Evolutionary conservation across 2,329 filamentous ascomycete species (phyloP), one percentile per base, ranked within the genome.

Genomic region (Aureobasidium lini): DNA sequence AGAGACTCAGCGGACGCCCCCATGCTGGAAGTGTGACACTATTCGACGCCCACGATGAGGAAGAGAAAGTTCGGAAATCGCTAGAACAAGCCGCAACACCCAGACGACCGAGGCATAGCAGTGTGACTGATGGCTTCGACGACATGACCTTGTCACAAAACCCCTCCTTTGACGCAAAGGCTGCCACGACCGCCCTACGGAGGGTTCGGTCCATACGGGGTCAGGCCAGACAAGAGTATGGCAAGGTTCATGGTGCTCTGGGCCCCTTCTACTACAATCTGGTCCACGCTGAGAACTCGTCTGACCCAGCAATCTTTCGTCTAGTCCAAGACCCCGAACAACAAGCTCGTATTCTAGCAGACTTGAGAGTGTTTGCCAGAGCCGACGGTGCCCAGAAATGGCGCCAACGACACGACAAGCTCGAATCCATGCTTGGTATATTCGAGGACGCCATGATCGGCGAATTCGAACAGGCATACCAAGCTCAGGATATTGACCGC

Each of bases 391-490:
- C 89, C 0, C 77, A 87, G 60, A 92, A 90, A 1, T 92, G 88
- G 79, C 73, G 77, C 49, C 79, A 84, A 65, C 79, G 93, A 44
- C 83, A 88, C 66, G 84, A 88, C 62, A 89, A 87, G 68, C 76
- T 99, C 18, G 78, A 83, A 39, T 82, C 80, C 28, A 91, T 95
- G 81, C 83, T 87, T 64, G 81, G 81, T 39, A 86, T 94, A 61
- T 99, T 99, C 67, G 93, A 97, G 74, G 91, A 87, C 60, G 91
- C 92, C 3, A 92, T 95, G 3, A 76, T 96, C 54, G 83, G 88
- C 50, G 94, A 99, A 71, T 99, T 99, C 66, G 89, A 95, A 72
- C 88, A 94, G 64, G 94, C 90, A 4, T 95, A 95, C 65, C 90
- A 94, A 70, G 86, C 85, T 44, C 89, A 88, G 76, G 93, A 99